A percentile compares a stretch with the other conserved stretches of the same genome.
Conservation (phyloP, 352 stramenopile genomes). For the Globisporangium heterothallicum region DNA sequence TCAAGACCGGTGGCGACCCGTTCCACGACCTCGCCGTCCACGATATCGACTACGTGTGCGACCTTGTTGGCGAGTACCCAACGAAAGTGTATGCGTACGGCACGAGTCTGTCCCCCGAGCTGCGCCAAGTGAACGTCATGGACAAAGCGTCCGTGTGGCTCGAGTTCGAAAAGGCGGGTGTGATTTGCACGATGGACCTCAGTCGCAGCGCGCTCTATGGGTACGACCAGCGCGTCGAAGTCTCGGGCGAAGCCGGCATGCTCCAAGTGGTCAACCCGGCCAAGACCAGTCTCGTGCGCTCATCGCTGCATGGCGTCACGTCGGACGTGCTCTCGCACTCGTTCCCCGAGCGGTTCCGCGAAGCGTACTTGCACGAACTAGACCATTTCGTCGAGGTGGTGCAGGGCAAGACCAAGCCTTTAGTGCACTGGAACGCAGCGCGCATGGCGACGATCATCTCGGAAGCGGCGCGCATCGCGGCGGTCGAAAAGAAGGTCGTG, state of each 20-base stretch:
- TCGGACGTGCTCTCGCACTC: constrained; percentile 66
- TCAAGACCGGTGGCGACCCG: constrained; percentile 83
- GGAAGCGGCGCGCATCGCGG: constrained; percentile 62
- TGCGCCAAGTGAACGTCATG: constrained; percentile 67
- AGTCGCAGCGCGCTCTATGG: constrained; percentile 84
- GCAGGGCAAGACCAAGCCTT: constrained; percentile 26
- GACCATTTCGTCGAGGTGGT: constrained; percentile 75
- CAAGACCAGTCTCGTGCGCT: constrained; percentile 54
- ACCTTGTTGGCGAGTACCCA: constrained; percentile 68
- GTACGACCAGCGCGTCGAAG: constrained; percentile 91
- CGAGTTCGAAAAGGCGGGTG: constrained; percentile 53
- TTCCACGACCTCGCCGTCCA: constrained; percentile 90
- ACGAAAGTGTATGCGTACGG: constrained; percentile 81
- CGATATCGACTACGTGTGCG: constrained; percentile 90
- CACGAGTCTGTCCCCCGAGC: constrained; percentile 63
- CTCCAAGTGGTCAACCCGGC: constrained; percentile 68
- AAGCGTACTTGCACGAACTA: constrained; percentile 83
- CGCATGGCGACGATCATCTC: constrained; percentile 77
- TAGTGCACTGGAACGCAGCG: constrained; percentile 63
- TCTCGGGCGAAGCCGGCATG: constrained; percentile 74
- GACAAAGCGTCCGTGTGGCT: constrained; percentile 82
- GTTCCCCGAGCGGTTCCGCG: constrained; percentile 85
- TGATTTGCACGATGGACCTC: constrained; percentile 87
- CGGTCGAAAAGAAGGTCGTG: constrained; percentile 58
- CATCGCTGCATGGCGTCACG: constrained; percentile 44